Evolutionary conservation across 257 asterid genomes (phyloP).

Genomic region (Gentiana dahurica): DNA sequence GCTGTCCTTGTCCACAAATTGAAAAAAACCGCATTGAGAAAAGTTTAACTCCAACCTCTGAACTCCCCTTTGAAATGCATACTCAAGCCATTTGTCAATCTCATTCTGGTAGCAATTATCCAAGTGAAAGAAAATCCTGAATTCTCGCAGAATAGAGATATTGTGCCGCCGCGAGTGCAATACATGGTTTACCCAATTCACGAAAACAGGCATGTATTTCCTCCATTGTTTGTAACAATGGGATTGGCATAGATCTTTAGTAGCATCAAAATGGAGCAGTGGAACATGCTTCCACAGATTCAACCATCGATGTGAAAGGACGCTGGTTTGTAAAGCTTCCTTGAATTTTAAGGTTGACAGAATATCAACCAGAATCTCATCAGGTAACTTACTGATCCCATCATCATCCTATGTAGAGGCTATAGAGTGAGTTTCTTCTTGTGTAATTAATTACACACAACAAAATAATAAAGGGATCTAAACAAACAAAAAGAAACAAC

Average conservation of each 20-base stretch:
- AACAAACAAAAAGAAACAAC: too few relatives aligned
- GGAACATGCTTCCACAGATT: not conserved
- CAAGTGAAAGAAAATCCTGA: not conserved
- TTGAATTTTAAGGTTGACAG: not conserved
- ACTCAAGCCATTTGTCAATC: constrained; percentile 9
- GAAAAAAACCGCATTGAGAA: not conserved
- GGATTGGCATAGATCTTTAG: not conserved
- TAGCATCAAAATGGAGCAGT: constrained; percentile 6
- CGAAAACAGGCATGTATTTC: not conserved
- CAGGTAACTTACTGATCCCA: constrained; percentile 8
- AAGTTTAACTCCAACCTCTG: constrained; percentile 3
- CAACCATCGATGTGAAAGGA: constrained; percentile 9
- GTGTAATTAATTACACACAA: too few relatives aligned
- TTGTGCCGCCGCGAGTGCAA: not conserved
- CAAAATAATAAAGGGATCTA: too few relatives aligned
- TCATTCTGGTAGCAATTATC: not conserved
- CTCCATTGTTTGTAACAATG: not conserved
- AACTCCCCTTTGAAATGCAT: constrained; percentile 1
- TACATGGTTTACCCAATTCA: not conserved
- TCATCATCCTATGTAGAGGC: not conserved
- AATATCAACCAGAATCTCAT: constrained; percentile 1
- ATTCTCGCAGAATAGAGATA: not conserved
- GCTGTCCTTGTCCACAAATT: not conserved
- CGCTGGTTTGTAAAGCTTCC: constrained; percentile 10
- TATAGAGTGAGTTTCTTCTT: too few relatives aligned